Base-by-base conservation (phyloP, 441 rosid species). In the Erysimum pusillum region DNA sequence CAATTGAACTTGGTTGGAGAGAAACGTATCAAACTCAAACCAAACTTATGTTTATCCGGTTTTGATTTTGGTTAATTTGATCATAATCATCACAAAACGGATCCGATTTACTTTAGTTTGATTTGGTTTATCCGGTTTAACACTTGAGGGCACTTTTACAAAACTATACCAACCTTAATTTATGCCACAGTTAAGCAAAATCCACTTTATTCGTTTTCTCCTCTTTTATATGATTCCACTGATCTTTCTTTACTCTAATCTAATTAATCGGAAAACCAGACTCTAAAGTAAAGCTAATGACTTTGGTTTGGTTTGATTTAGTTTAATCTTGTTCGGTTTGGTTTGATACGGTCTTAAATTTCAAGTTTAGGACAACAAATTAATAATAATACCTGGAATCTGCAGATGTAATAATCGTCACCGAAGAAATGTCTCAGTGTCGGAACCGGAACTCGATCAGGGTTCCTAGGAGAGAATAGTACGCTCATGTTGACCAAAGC, bases 391-490 rank as follows among this genome's bases (percentile, higher is more conserved):
- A 80, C 83, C 80, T 80, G 83, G 71, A 80, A 75, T 9, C 74
- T 75, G 65, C 77, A 75, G 66, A 80, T 80, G 74, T 80, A 80
- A 53, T 80, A 80, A 53, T 80, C 80, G 45, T 80, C 69, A 38
- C 80, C 77, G 12, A 48, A 71, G 45, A 65, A 15, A 71, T 2
- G 70, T 44, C 48, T 80, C 49, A 75, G 12, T 0, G 76, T 64
- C 31, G 76, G 60, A 20, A 80, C 17, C 5, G 83, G 83, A 15
- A 70, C 76, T 7, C 74, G 63, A 17, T 75, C 62, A 4, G 48
- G 74, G 18, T 66, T 66, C 32, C 80, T 80, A 3, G 80, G 83
- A 71, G 71, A 13, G 12, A 59, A 75, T 13, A 46, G 53, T 13
- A 75, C 77, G n/a, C 77, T 75, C 77, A 75, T 75, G 54, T 63